Evolutionary conservation across 2,329 filamentous ascomycete genomes (phyloP).

Genomic region (Colletotrichum sp.): DNA sequence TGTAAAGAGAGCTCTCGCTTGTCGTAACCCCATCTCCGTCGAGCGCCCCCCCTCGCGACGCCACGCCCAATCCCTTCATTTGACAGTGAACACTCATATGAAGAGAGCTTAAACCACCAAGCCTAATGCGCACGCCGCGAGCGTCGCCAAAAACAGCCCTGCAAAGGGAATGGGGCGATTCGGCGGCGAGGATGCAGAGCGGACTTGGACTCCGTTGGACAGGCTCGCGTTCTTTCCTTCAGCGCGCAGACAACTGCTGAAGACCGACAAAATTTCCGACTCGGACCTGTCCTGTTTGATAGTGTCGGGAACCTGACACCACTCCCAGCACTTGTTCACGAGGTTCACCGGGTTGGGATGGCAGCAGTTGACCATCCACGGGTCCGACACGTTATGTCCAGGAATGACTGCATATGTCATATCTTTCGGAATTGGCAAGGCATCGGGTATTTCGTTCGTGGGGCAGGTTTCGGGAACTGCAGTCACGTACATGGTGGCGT

Average conservation of each 20-base stretch:
- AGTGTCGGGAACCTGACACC: background rate
- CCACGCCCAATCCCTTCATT: too few relatives aligned
- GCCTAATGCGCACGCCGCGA: background rate
- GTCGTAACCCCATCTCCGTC: too few relatives aligned
- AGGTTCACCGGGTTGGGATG: background rate
- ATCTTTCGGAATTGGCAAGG: background rate
- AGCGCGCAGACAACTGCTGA: background rate
- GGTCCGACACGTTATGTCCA: background rate
- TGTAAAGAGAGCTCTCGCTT: too few relatives aligned
- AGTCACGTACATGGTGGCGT: background rate
- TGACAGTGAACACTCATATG: too few relatives aligned
- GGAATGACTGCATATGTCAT: background rate
- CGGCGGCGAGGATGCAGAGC: background rate
- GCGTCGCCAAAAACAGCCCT: background rate
- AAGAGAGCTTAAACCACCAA: background rate
- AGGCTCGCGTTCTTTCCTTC: background rate
- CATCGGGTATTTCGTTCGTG: background rate
- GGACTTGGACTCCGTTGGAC: background rate
- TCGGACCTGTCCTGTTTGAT: background rate
- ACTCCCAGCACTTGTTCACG: background rate
- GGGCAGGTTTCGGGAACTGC: background rate
- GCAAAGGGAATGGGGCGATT: background rate
- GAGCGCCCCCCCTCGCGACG: accelerated
- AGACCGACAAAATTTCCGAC: background rate
- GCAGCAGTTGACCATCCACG: background rate